A percentile compares a stretch with the other conserved stretches of the same genome.
These are phyloP conservation scores for Handroanthus guayacan DNA, from an alignment of 257 asterid genomes.

Conservation along the genomic window DNA sequence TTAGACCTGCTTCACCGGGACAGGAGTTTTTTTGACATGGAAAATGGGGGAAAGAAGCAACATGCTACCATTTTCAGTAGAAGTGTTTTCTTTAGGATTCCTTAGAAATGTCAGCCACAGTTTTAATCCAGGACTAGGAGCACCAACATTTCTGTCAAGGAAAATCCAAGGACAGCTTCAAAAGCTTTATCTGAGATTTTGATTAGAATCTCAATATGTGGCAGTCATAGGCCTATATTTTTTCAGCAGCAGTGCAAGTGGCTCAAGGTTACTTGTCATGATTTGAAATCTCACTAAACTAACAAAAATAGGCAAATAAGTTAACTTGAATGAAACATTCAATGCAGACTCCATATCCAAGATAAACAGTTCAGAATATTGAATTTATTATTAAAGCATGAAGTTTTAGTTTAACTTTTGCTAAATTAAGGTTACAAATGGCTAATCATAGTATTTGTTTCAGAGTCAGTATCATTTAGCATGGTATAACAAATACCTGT, in stretches of 20 bases:
- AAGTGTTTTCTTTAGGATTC: not conserved
- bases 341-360: not conserved
- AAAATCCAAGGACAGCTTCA: not conserved
- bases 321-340: not conserved
- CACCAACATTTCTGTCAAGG: not conserved
- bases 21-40: not conserved
- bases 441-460: constrained; percentile 13
- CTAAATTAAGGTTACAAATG: constrained; percentile 27
- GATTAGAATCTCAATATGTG: not conserved
- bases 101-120: not conserved
- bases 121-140: not conserved
- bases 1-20: not conserved
- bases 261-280: constrained; percentile 1
- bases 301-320: not conserved
- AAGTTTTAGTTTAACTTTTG: not conserved
- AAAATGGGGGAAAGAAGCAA: not conserved
- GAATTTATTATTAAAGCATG: not conserved
- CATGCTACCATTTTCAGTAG: not conserved
- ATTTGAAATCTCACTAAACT: not conserved
- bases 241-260: constrained; percentile 10
- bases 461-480: constrained; percentile 12
- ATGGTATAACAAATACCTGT: constrained; percentile 64
- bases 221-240: not conserved
- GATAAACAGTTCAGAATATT: constrained; percentile 8
- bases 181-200: not conserved